Base-by-base conservation (phyloP, 371 early-diverging fungal species). In the Lichtheimia ornata region DNA sequence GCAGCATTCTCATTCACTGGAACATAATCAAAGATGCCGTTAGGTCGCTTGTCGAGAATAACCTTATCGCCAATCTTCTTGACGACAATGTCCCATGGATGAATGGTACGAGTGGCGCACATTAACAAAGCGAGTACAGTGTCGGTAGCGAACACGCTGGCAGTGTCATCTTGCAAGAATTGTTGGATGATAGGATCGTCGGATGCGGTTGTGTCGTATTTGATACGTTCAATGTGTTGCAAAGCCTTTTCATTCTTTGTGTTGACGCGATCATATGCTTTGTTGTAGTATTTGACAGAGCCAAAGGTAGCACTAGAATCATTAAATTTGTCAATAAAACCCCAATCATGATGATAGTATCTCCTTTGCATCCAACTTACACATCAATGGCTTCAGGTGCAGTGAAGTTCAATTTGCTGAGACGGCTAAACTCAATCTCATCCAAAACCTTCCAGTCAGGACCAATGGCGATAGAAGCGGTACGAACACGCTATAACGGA, bases 61-160 rank as follows among this genome's bases (percentile, higher is more conserved):
- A 98, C 81, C 74, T 88, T 88, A 75, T 94, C 85, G 63, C 86
- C 95, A 25, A 85, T 81, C 69, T 95, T 93, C 71, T 88, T 93
- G 64, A 96, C 87, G 28, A 97, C 87, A 53, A 98, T 87, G 63
- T 98, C 99, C 97, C 97, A 98, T 18, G 97, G 94, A 73, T 94
- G 93, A 35, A 94, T 90, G 15, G 96, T 91, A 62, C 95, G 90
- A 15, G 94, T 84, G 13, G 95, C 83, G 65, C 94, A 91, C 98
- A 98, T 97, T 56, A 98, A 84, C 17, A 94, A 83, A 17, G 97
- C 85, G 28, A 97, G 77, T 22, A 97, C 90, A 49, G 87, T 74
- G 73, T 96, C 97, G 7, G 97, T 96, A 53, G 95, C 94, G 71
- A 92, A 91, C 4, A 97, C 94, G 41, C 83, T 86, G 51, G 86